Conservation (phyloP, 169 alveolate species). For the Ichthyophthirius multifiliis region DNA sequence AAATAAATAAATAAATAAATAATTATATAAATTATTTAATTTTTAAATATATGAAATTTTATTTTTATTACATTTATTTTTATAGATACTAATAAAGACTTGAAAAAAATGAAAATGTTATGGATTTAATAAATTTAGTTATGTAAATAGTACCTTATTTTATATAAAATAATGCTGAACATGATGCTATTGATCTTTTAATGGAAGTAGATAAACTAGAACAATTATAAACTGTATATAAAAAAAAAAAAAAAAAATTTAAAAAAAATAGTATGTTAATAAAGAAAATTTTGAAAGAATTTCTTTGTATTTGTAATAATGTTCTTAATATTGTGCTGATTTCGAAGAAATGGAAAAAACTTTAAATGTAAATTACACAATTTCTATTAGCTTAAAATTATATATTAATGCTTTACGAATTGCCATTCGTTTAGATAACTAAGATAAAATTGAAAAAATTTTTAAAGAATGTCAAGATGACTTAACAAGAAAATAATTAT, state of each 20-base stretch:
- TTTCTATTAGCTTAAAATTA: slow-evolving; percentile 57
- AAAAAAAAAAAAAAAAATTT: too few relatives aligned
- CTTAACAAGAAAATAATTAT: slow-evolving; percentile 59
- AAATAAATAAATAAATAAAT: too few relatives aligned
- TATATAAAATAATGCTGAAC: slow-evolving; percentile 75
- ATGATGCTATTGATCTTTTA: slow-evolving; percentile 83
- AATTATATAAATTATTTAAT: not conserved
- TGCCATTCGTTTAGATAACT: slow-evolving; percentile 74
- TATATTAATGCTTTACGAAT: slow-evolving; percentile 82
- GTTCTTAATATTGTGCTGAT: slow-evolving; percentile 79
- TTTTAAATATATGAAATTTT: too few relatives aligned
- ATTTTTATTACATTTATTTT: not conserved
- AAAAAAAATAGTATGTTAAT: slow-evolving; percentile 48
- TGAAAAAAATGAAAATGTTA: slow-evolving; percentile 44
- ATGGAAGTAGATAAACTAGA: slow-evolving; percentile 78
- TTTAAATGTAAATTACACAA: slow-evolving; percentile 52
- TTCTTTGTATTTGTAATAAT: slow-evolving; percentile 60
- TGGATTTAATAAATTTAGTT: slow-evolving; percentile 62
- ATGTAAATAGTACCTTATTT: slow-evolving; percentile 77
- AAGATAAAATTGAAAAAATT: slow-evolving; percentile 60
- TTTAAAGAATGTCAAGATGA: slow-evolving; percentile 59
- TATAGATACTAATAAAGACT: slow-evolving; percentile 52
- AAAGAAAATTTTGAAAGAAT: slow-evolving; percentile 74
- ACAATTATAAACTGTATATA: slow-evolving; percentile 1
- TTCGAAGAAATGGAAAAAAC: slow-evolving; percentile 73